A percentile compares a stretch with the other conserved stretches of the same genome.
These are phyloP conservation scores for Rossbeevera mucosa DNA, from an alignment of 768 basidiomycete species.

Conservation along the genomic window DNA sequence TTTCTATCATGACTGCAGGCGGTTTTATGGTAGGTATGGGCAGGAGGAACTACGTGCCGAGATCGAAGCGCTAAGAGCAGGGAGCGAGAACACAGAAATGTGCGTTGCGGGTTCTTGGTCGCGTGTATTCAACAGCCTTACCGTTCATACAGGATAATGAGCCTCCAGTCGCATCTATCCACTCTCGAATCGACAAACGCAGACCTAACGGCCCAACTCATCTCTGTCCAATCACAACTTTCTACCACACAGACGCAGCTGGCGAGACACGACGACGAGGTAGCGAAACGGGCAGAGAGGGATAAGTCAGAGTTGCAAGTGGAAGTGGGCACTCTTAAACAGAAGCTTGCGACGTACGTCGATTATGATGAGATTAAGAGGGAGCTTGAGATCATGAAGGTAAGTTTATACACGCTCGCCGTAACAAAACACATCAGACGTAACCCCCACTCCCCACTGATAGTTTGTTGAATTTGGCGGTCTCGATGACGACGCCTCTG, in stretches of 20 bases:
- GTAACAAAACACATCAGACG: not conserved
- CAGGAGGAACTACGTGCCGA: constrained; percentile 95
- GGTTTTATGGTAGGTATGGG: not conserved
- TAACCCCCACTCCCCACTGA: not conserved
- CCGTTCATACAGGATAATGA: constrained; percentile 12
- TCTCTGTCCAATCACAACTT: constrained; percentile 18
- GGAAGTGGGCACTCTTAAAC: constrained; percentile 67
- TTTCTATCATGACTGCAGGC: not conserved
- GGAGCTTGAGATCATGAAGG: constrained; percentile 98
- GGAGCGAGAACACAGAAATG: constrained; percentile 66
- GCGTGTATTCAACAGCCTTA: not conserved
- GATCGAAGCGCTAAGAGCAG: constrained; percentile 85
- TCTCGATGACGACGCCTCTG: constrained; percentile 54
- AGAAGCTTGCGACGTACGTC: constrained; percentile 62
- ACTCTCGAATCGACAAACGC: constrained; percentile 60
- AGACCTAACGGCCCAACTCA: constrained; percentile 14
- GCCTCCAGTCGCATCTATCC: constrained; percentile 65
- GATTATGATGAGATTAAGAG: constrained; percentile 99
- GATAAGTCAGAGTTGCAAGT: constrained; percentile 36
- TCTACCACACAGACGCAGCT: constrained; percentile 17
- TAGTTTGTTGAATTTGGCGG: constrained; percentile 97
- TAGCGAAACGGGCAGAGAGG: constrained; percentile 14
- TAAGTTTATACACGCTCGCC: constrained; percentile 25
- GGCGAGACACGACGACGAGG: constrained; percentile 13
- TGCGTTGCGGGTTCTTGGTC: constrained; percentile 30